phyloP scores from a whole-genome alignment of 176 grass and related monocot species.

The Paspalum notatum region DNA sequence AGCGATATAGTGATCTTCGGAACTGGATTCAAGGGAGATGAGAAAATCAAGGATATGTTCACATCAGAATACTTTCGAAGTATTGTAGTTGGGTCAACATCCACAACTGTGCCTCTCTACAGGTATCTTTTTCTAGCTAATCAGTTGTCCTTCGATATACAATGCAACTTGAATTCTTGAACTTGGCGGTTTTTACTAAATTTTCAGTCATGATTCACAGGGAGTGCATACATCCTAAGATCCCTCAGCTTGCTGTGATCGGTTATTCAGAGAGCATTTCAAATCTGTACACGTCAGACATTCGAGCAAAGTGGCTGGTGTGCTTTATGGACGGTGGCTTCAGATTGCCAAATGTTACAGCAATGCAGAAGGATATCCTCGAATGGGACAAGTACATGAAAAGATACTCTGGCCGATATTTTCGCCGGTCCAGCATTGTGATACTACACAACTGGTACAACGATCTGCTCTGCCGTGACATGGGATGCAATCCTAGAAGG shows the following conservation, averaged over 20 bases:
- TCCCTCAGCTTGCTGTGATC: slow-evolving; percentile 54
- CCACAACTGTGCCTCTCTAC: slow-evolving; percentile 52
- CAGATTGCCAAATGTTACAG: slow-evolving; percentile 37
- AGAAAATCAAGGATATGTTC: slow-evolving; percentile 65
- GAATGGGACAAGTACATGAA: slow-evolving; percentile 69
- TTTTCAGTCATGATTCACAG: not conserved
- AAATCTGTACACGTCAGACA: slow-evolving; percentile 61
- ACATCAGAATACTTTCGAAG: slow-evolving; percentile 53
- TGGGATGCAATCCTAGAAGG: slow-evolving; percentile 60
- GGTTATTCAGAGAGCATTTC: slow-evolving; percentile 63
- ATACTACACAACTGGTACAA: slow-evolving; percentile 59
- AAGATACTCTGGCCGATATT: slow-evolving; percentile 45
- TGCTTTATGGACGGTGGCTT: slow-evolving; percentile 57
- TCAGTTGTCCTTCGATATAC: not conserved
- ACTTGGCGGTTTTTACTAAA: not conserved
- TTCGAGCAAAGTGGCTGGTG: slow-evolving; percentile 52
- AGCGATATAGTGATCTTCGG: slow-evolving; percentile 57
- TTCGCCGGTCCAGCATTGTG: slow-evolving; percentile 42
- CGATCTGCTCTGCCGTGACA: slow-evolving; percentile 59
- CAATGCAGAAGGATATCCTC: slow-evolving; percentile 50
- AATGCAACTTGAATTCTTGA: not conserved
- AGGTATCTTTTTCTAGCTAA: slow-evolving; percentile 33
- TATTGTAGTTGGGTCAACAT: slow-evolving; percentile 40
- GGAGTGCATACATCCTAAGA: slow-evolving; percentile 66
- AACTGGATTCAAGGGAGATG: slow-evolving; percentile 55